Evolutionary conservation across 2,329 filamentous ascomycete genomes (phyloP).

Genomic region (Xylaria sp.): DNA sequence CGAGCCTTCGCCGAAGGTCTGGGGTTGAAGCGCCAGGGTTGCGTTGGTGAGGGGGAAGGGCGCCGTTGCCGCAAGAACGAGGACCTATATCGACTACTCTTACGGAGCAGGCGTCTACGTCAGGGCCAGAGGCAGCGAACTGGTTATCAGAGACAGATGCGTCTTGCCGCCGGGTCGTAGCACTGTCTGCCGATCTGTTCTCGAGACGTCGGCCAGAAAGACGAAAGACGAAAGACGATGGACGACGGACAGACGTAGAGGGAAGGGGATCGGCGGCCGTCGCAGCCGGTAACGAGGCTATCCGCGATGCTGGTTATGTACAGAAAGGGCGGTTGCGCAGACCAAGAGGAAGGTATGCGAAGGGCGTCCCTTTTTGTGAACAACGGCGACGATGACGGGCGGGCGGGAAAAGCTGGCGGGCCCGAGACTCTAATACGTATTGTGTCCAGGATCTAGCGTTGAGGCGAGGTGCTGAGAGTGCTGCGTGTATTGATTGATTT

Average conservation of each 20-base stretch:
- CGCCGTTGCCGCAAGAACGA: conserved; percentile 31
- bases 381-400: conserved; percentile 24
- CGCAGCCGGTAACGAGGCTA: conserved; percentile 3
- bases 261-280: background rate
- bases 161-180: background rate
- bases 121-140: background rate
- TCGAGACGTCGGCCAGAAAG: background rate
- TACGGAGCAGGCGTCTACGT: background rate
- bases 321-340: conserved; percentile 1
- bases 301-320: background rate
- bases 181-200: background rate
- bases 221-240: background rate
- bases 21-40: conserved; percentile 72
- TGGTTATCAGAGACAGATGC: background rate
- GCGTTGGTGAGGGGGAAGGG: conserved; percentile 47
- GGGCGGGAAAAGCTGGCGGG: conserved; percentile 38
- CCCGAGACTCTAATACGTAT: conserved; percentile 24
- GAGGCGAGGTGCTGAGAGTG: conserved; percentile 23
- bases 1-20: conserved; percentile 70
- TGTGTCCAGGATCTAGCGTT: conserved; percentile 14
- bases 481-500: conserved; percentile 28
- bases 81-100: conserved; percentile 5
- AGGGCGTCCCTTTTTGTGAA: background rate
- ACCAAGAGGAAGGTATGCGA: background rate
- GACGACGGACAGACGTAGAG: background rate